Evolutionary conservation across 2,329 filamentous ascomycete species (phyloP).

Genomic region (Neophaeococcomyces aloes): DNA sequence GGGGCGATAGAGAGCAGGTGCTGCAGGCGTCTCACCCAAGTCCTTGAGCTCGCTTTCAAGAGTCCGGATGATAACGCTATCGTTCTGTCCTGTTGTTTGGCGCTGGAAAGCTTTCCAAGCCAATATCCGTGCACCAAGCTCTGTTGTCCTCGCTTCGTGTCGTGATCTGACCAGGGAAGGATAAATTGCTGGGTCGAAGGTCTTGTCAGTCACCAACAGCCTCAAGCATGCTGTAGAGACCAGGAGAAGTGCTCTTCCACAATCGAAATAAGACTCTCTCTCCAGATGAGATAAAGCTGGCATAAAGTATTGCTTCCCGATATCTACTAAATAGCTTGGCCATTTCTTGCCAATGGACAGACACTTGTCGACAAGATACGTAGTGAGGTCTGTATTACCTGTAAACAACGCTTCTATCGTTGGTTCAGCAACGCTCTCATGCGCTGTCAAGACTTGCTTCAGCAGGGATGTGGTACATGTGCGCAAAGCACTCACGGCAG

Average conservation of each 20-base stretch:
- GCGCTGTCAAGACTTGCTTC: no score
- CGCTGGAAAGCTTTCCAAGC: conserved; percentile 56
- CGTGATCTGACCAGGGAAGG: conserved; percentile 53
- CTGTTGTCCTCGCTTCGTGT: conserved; percentile 45
- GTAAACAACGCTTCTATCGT: no score
- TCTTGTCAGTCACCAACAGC: conserved; percentile 74
- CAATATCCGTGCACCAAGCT: conserved; percentile 47
- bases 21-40: conserved; percentile 57
- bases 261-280: neutral
- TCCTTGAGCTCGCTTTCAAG: conserved; percentile 51
- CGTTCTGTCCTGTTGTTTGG: conserved; percentile 55
- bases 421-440: neutral
- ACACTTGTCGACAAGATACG: no score
- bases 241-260: conserved; percentile 59
- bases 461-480: conserved; percentile 1
- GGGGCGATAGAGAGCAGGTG: conserved; percentile 62
- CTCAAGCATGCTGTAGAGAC: conserved; percentile 64
- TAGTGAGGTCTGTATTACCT: no score
- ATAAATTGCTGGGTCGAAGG: conserved; percentile 66
- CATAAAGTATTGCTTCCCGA: neutral
- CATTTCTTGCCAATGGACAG: no score
- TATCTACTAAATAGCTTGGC: no score
- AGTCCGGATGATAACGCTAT: conserved; percentile 55
- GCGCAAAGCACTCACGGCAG: neutral
- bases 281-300: neutral